Evolutionary conservation across 140 eudicot genomes (phyloP), one percentile per base, ranked within the genome.

Genomic region (Stevia rebaudiana): DNA sequence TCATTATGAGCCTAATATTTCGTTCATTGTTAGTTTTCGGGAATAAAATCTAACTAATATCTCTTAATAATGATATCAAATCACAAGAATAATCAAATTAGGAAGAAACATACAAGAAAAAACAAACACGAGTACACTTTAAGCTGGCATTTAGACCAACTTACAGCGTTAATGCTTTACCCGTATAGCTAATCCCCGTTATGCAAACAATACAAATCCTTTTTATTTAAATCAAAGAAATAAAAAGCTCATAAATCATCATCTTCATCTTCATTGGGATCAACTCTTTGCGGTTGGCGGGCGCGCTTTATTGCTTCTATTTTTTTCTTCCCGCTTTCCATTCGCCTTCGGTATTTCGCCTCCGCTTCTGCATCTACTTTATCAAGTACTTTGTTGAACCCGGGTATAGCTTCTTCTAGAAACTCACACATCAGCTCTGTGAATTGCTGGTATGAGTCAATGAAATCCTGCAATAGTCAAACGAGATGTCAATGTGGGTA

Each of bases 301-400:
- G 74, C 79, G 41, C 51, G 69, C 41, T 74, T 74, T 1, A 31
- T 15, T 25, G 64, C 79, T 59, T 74, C 79, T 4, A 74, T 39
- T 31, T 74, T 74, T 31, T 35, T 61, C 63, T 60, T 74, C 46
- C 70, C 74, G 10, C 79, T 74, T 60, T n/a, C 58, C 69, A 37
- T 15, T 24, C 74, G 64, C 50, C 69, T 74, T 58, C 67, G 50
- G 74, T 3, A 50, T 50, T 67, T 74, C 33, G 15, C 65, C 74
- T 61, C 65, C 2, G 70, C 74, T 59, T 74, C 79, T 15, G n/a
- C 2, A 8, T 60, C 65, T 15, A 74, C 70, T 61, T 74, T 74
- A 5, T 40, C 65, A 54, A 74, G 19, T 28, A 74, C 74, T 56
- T 67, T 74, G 43, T 51, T 18, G 33, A 74, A 74, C 69, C 79